Base-by-base conservation (phyloP, 2,329 filamentous ascomycete species). In the Colletotrichum scovillei region DNA sequence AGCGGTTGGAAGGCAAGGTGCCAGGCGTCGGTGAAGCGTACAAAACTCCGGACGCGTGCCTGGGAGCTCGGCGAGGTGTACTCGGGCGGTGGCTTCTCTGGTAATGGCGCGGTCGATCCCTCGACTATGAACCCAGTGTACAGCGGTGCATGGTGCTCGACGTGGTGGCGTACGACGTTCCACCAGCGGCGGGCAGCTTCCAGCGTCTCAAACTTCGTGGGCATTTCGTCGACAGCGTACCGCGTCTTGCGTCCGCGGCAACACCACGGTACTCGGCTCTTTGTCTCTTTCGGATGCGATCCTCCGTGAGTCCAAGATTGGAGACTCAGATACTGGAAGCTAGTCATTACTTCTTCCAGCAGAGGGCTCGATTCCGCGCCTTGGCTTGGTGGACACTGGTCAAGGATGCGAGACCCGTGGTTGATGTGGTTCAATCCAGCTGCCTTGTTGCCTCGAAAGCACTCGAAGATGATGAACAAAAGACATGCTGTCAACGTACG, bases 401-500 rank as follows among this genome's bases (percentile, higher is more conserved):
- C 68, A 3, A 71, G 6, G 6, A 74, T 60, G 4, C 49, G 30
- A 26, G 60, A 56, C 14, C 83, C 83, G 55, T 84, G 81, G 2
- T 78, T 83, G 53, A 84, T 77, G 69, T 85, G 83, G 66, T 82
- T 84, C 12, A 85, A 77, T 3, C 82, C 83, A 1, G 81, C 82
- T 1, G 82, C 78, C 69, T 80, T 80, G 24, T 84, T 84, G 1
- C 82, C 83, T 2, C 82, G 76, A 67, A 83, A 81, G 2, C 82
- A 75, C 62, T 85, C 83, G 59, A 85, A 85, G 73, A 82, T 83
- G 53, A 84, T 81, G 60, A 85, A 85, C 0, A 85, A 75, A 2
- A 85, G 76, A 0, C 83, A 84, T 1, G 82, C 82, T 2, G 85
- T 69, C 4, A 73, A 11, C 2, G 5, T 81, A 83, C 22, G 81